Evolutionary conservation across 257 asterid species (phyloP), one percentile per base, ranked within the genome.

Genomic region (Nemophila menziesii): DNA sequence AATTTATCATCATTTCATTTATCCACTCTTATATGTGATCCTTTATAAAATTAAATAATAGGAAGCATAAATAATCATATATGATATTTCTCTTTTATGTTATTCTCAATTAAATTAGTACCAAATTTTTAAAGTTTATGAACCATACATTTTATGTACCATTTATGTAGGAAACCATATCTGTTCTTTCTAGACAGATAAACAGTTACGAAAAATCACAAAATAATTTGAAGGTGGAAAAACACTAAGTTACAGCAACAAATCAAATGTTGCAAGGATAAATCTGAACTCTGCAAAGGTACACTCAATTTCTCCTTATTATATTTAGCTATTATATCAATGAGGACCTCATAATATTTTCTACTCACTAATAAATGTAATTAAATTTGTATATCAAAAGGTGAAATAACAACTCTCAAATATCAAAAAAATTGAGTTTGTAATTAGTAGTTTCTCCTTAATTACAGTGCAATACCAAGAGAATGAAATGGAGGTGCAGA

Each of bases 391-490:
- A 26, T 26, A 26, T 26, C 33, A 49, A 34, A 11, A 29, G 4
- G 2, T 8, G 9, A 7, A 9, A 11, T 51, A 20, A 9, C 10
- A 4, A 10, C 16, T 24, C 9, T 47, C 10, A 15, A 16, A 15
- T 11, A 6, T 16, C 4, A 3, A 8, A 5, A 9, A 18, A 27
- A 1, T 12, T 20, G 0, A 33, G 2, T n/a, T 20, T 34, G 7
- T n/a, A 8, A 5, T 38, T 12, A 5, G 11, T 13, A n/a, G 8
- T 11, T 20, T 38, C 3, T 50, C 5, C 4, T 6, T 39, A 4
- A 38, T 16, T n/a, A 33, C 48, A 62, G 58, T 4, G 16, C 26
- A 62, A 38, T 43, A 22, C 44, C 54, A 43, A 27, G 58, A 17
- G 49, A 38, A 18, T 13, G 37, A 17, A 24, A 23, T 43, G 19